Percentiles rank a stretch among this genome's conserved stretches.
Conservation (phyloP, 23 red algal genomes). For the Gracilaria domingensis region DNA sequence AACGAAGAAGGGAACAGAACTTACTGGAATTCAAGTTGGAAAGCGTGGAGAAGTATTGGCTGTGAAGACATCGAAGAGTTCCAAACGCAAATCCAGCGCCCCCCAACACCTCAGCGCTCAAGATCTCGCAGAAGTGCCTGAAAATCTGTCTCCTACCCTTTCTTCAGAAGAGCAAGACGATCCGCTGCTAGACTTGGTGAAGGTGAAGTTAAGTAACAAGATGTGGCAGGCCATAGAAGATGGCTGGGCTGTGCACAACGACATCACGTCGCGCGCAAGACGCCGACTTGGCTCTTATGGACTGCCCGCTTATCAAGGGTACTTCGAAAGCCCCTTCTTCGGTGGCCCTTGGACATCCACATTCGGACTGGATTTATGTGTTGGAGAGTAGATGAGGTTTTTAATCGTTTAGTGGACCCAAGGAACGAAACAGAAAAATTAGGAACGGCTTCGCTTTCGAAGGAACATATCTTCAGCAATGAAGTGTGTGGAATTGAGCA, state of each 20-base stretch:
- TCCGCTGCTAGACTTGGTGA: slow-evolving; percentile 8
- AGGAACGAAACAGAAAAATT: neutral
- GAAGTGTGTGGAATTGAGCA: neutral
- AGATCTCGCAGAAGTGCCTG: neutral
- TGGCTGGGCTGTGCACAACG: slow-evolving; percentile 18
- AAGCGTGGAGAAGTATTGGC: neutral
- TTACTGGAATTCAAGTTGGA: neutral
- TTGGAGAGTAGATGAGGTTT: neutral
- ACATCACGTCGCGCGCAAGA: neutral
- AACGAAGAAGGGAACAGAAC: neutral
- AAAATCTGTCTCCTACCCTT: neutral
- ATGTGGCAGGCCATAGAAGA: neutral
- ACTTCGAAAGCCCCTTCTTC: slow-evolving; percentile 13
- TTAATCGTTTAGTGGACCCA: neutral
- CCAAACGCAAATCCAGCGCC: slow-evolving; percentile 6
- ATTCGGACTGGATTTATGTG: neutral
- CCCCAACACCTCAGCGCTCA: neutral
- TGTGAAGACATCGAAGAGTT: neutral
- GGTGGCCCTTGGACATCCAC: neutral
- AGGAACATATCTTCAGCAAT: neutral
- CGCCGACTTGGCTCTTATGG: neutral
- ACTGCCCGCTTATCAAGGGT: neutral
- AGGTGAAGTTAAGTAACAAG: neutral
- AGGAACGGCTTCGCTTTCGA: neutral
- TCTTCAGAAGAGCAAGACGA: neutral